These are phyloP conservation scores for Aphanomyces stellatus DNA, from an alignment of 352 stramenopile species.

Conservation along the genomic window DNA sequence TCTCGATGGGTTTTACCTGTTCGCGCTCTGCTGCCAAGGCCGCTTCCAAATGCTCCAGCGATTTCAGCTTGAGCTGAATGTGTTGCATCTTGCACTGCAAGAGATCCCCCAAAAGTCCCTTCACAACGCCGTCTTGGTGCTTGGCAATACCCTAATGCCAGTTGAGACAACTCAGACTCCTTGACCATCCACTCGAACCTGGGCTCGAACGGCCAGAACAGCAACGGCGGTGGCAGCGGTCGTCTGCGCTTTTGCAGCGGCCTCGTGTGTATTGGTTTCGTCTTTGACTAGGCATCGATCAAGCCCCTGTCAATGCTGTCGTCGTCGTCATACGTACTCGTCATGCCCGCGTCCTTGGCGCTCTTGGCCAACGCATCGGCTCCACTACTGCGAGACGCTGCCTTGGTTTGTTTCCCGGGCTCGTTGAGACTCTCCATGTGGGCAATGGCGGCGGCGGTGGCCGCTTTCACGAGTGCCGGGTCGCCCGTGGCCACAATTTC, in stretches of 20 bases:
- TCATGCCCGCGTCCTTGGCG: constrained; percentile 10
- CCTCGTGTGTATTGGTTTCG: constrained; percentile 22
- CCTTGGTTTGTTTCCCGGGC: constrained; percentile 20
- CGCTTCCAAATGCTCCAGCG: constrained; percentile 49
- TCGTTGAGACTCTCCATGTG: constrained; percentile 57
- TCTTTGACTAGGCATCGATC: constrained; percentile 25
- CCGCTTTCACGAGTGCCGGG: constrained; percentile 59
- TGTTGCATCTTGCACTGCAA: constrained; percentile 61
- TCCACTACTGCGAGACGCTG: background rate
- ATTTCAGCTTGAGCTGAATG: constrained; percentile 73
- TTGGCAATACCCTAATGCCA: constrained; percentile 27
- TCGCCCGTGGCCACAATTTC: constrained; percentile 51
- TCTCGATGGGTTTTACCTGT: background rate
- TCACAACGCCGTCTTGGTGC: constrained; percentile 34
- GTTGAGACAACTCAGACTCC: background rate
- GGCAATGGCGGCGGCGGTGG: constrained; percentile 48
- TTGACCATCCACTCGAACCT: constrained; percentile 16
- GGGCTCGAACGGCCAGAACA: constrained; percentile 43
- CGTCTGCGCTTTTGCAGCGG: constrained; percentile 56
- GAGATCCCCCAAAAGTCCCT: constrained; percentile 46
- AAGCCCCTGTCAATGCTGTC: background rate
- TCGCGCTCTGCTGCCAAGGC: constrained; percentile 46
- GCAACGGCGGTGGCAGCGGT: constrained; percentile 49
- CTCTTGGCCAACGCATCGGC: constrained; percentile 2
- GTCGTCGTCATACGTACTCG: background rate